Percentiles rank a stretch among this genome's conserved stretches.
Conservation (phyloP, 345 rosid genomes). For the Iberis pinnata region DNA sequence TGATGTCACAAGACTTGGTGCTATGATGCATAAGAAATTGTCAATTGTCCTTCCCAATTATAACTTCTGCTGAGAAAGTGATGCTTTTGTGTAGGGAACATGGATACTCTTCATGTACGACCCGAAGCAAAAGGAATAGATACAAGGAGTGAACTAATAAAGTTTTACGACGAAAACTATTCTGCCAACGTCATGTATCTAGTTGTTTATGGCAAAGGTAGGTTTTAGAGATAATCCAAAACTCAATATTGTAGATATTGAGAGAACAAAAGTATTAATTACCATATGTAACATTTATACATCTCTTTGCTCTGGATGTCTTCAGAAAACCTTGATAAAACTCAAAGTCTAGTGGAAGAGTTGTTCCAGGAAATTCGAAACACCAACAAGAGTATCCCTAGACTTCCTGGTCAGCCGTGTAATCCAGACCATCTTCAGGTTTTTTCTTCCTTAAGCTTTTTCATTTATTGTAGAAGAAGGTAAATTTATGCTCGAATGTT, state of each 20-base stretch:
- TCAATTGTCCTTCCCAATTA: background rate
- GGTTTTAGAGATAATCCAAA: constrained; percentile 18
- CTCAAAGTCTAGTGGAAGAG: constrained; percentile 49
- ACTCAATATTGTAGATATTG: background rate
- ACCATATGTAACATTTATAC: background rate
- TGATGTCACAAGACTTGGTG: constrained; percentile 1
- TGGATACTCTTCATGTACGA: constrained; percentile 68
- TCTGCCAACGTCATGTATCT: constrained; percentile 89
- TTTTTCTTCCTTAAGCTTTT: too few relatives aligned
- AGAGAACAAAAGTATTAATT: constrained; percentile 3
- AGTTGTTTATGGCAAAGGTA: constrained; percentile 80
- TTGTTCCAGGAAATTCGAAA: constrained; percentile 62
- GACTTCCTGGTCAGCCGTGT: constrained; percentile 77
- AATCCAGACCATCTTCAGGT: constrained; percentile 76
- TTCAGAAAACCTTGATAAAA: constrained; percentile 66
- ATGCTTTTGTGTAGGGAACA: constrained; percentile 44
- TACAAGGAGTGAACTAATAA: constrained; percentile 63
- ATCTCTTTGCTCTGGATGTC: constrained; percentile 25
- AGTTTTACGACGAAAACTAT: constrained; percentile 69
- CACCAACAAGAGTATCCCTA: constrained; percentile 34
- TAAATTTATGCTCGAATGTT: background rate
- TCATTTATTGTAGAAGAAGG: too few relatives aligned
- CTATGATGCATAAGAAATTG: background rate
- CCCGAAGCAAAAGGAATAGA: constrained; percentile 73
- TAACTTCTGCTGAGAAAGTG: constrained; percentile 17